Conservation (phyloP, 805 yeast genomes). For the Nematodospora valgi region DNA sequence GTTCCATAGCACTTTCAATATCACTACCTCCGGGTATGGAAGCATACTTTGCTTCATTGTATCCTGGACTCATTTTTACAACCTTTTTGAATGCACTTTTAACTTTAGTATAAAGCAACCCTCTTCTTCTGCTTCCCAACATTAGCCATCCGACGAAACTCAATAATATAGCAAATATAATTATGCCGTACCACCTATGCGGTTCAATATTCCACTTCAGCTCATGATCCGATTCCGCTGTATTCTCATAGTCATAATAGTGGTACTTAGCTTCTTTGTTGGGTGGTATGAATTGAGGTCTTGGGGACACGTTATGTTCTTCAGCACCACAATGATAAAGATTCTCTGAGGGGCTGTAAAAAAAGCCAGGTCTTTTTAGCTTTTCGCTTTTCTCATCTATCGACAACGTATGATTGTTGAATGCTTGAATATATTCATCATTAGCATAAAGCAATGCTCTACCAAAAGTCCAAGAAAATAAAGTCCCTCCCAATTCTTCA, state of each 20-base stretch:
- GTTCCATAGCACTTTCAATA: constrained; percentile 10
- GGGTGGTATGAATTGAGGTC: constrained; percentile 41
- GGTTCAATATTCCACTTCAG: constrained; percentile 45
- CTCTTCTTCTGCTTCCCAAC: constrained; percentile 28
- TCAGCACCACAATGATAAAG: constrained; percentile 55
- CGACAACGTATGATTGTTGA: constrained; percentile 22
- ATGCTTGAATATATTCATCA: constrained; percentile 48
- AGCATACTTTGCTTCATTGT: constrained; percentile 8
- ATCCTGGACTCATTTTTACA: constrained; percentile 7
- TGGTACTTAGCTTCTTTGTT: constrained; percentile 14
- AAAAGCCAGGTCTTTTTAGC: constrained; percentile 42
- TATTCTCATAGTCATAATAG: constrained; percentile 29
- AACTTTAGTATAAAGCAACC: constrained; percentile 2
- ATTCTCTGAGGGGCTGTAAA: constrained; percentile 45
- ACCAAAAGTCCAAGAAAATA: constrained; percentile 56
- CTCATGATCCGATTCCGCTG: constrained; percentile 25
- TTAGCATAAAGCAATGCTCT: constrained; percentile 61
- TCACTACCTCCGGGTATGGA: background rate
- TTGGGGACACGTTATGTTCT: constrained; percentile 27
- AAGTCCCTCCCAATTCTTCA: constrained; percentile 38
- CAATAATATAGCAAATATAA: constrained; percentile 25
- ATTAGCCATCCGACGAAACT: constrained; percentile 26
- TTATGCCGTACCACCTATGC: constrained; percentile 38
- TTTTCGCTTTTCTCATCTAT: constrained; percentile 3
- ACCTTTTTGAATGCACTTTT: constrained; percentile 4